These are phyloP conservation scores for Meyerozyma smithsonii DNA, from an alignment of 1,139 yeast species.

Conservation along the genomic window DNA sequence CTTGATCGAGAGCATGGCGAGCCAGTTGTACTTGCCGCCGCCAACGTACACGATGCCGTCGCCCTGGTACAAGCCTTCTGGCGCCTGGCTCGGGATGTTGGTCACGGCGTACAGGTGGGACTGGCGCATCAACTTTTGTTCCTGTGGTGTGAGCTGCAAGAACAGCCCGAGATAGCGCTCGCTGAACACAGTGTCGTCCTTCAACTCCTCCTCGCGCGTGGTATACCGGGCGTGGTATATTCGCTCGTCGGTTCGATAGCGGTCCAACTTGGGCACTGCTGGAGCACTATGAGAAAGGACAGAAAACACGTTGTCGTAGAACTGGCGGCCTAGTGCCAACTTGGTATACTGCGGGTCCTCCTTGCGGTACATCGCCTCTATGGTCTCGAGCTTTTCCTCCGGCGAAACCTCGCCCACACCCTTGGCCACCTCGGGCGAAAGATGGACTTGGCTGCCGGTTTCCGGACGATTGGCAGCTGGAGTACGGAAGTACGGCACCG, in stretches of 20 bases:
- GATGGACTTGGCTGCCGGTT: constrained; percentile 3
- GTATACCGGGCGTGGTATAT: constrained; percentile 5
- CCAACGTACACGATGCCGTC: constrained; percentile 80
- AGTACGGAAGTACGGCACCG: constrained; percentile 18
- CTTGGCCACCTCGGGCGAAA: not conserved
- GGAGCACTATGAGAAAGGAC: constrained; percentile 38
- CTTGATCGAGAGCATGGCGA: constrained; percentile 61
- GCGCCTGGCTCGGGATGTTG: constrained; percentile 44
- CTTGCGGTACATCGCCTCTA: constrained; percentile 10
- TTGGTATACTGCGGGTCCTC: constrained; percentile 11
- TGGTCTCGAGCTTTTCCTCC: constrained; percentile 11
- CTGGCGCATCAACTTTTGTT: constrained; percentile 40
- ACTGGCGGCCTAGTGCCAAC: constrained; percentile 22
- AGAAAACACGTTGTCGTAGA: constrained; percentile 32
- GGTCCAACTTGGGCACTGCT: constrained; percentile 23
- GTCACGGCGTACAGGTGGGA: constrained; percentile 54
- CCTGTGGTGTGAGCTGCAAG: constrained; percentile 46
- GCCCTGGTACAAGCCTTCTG: constrained; percentile 51
- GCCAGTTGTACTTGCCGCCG: constrained; percentile 74
- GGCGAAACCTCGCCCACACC: not conserved
- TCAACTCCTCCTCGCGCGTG: constrained; percentile 8
- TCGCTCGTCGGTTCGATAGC: constrained; percentile 33
- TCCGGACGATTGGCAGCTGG: constrained; percentile 11
- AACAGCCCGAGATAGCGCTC: constrained; percentile 50
- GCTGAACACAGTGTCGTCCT: constrained; percentile 23